These are phyloP conservation scores for Nelumbo lutea DNA, from an alignment of 164 flowering plant genomes.

Conservation along the genomic window DNA sequence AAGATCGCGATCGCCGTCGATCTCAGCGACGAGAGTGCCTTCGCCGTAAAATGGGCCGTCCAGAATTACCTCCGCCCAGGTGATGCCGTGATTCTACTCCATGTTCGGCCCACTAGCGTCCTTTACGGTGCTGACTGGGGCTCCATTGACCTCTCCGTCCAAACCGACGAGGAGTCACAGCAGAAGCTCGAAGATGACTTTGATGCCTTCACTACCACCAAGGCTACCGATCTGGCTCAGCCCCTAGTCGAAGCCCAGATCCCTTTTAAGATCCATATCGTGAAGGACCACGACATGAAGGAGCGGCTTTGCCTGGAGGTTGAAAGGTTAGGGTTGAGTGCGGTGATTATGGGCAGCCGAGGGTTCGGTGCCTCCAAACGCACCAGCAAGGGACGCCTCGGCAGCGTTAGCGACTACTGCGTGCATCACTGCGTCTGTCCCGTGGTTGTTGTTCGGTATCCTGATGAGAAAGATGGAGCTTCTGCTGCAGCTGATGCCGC, in stretches of 20 bases:
- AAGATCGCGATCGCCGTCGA: constrained; percentile 75
- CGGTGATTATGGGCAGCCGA: constrained; percentile 80
- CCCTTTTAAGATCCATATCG: constrained; percentile 75
- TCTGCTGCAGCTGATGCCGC: constrained; percentile 3
- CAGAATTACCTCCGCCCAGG: constrained; percentile 80
- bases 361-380: constrained; percentile 60
- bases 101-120: constrained; percentile 50
- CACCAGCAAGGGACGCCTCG: constrained; percentile 43
- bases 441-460: constrained; percentile 70
- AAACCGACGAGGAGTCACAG: constrained; percentile 34
- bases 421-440: constrained; percentile 84
- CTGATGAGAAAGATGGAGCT: constrained; percentile 38
- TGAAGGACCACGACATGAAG: constrained; percentile 82
- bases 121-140: constrained; percentile 88
- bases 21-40: constrained; percentile 77
- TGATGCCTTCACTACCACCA: constrained; percentile 48
- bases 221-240: constrained; percentile 52
- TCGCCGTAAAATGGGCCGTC: constrained; percentile 82
- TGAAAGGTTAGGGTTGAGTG: constrained; percentile 58
- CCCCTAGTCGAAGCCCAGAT: constrained; percentile 55
- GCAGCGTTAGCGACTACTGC: constrained; percentile 82
- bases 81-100: constrained; percentile 53
- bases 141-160: constrained; percentile 33
- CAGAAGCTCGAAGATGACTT: constrained; percentile 56
- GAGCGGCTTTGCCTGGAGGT: constrained; percentile 74